Conservation (phyloP, 1,139 yeast species). For the Geotrichum klebahnii region DNA sequence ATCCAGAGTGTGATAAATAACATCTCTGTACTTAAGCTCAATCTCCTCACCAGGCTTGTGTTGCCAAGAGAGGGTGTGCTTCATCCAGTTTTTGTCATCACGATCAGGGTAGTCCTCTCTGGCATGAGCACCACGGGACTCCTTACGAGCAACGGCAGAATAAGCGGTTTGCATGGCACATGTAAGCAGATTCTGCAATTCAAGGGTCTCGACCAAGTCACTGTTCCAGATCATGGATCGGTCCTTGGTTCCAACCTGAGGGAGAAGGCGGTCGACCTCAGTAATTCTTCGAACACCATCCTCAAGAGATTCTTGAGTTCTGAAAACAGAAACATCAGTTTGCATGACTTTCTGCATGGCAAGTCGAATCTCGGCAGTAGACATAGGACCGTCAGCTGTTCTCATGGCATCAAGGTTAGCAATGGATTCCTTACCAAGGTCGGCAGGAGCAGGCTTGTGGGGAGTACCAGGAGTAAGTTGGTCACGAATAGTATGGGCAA, state of each 20-base stretch:
- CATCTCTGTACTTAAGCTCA: slow-evolving; percentile 78
- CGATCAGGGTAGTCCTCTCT: slow-evolving; percentile 96
- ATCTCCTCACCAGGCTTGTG: slow-evolving; percentile 64
- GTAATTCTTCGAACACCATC: slow-evolving; percentile 81
- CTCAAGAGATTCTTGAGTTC: slow-evolving; percentile 88
- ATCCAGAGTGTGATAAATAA: slow-evolving; percentile 78
- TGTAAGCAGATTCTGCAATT: slow-evolving; percentile 91
- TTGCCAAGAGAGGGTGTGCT: slow-evolving; percentile 95
- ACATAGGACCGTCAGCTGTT: slow-evolving; percentile 72
- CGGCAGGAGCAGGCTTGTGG: slow-evolving; percentile 72
- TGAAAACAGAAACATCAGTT: slow-evolving; percentile 93
- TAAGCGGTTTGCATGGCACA: slow-evolving; percentile 96
- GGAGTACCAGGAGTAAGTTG: slow-evolving; percentile 85
- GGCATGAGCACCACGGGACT: slow-evolving; percentile 99
- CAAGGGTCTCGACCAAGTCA: slow-evolving; percentile 92
- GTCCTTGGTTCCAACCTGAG: slow-evolving; percentile 79
- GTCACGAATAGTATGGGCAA: slow-evolving; percentile 84
- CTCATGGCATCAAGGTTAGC: slow-evolving; percentile 86
- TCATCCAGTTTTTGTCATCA: slow-evolving; percentile 97
- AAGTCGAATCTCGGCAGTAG: slow-evolving; percentile 85
- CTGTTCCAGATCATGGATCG: slow-evolving; percentile 99
- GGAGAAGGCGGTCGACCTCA: slow-evolving; percentile 69
- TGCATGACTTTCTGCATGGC: slow-evolving; percentile 97
- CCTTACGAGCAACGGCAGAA: slow-evolving; percentile 92
- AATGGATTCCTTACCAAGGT: slow-evolving; percentile 82